phyloP scores from a whole-genome alignment of 2,329 filamentous ascomycete genomes.

The Venturia aucupariae region DNA sequence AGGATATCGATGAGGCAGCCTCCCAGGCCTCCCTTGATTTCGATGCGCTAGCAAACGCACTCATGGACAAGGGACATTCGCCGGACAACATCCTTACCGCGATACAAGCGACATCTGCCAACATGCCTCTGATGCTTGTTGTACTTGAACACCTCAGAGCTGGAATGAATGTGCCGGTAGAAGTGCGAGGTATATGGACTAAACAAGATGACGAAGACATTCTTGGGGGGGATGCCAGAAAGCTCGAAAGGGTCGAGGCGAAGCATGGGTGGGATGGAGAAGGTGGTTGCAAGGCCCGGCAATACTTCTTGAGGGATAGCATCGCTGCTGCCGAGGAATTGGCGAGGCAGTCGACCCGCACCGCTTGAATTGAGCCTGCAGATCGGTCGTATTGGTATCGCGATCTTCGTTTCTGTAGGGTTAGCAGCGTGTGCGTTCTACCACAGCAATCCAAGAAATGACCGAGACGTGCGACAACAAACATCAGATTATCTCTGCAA shows the following conservation, averaged over 20 bases:
- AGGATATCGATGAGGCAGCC: background rate
- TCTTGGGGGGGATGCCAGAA: constrained; percentile 25
- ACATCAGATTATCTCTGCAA: too few species aligned
- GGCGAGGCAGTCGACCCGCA: background rate
- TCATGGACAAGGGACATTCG: constrained; percentile 21
- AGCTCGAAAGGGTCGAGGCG: constrained; percentile 27
- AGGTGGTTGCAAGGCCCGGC: background rate
- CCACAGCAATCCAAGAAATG: background rate
- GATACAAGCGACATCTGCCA: constrained; percentile 19
- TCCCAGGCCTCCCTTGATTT: background rate
- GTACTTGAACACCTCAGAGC: constrained; percentile 26
- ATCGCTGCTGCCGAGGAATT: background rate
- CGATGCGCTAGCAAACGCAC: background rate
- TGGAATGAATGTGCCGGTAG: constrained; percentile 29
- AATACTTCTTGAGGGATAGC: constrained; percentile 4
- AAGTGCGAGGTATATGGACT: constrained; percentile 40
- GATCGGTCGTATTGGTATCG: background rate
- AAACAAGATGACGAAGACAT: constrained; percentile 34
- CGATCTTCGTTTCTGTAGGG: background rate
- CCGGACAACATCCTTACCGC: constrained; percentile 28
- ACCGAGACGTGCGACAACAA: too few species aligned
- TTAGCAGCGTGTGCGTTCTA: background rate
- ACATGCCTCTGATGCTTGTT: constrained; percentile 29
- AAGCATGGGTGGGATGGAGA: constrained; percentile 35
- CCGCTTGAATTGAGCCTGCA: background rate